Base-by-base conservation (phyloP, 1,284 basidiomycete genomes). In the Malassezia sp. region DNA sequence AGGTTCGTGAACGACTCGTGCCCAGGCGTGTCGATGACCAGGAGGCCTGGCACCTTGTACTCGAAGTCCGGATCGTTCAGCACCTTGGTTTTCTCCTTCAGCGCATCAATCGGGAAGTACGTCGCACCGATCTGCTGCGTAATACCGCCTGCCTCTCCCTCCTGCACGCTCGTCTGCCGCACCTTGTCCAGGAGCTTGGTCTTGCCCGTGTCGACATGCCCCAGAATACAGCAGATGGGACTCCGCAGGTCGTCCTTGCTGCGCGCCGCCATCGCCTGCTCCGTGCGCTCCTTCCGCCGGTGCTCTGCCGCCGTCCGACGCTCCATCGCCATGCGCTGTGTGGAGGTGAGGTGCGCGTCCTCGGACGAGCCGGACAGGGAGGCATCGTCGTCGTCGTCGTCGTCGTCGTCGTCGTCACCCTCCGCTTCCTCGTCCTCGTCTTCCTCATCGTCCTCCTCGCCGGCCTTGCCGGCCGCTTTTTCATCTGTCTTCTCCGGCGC, bases 61-160 rank as follows among this genome's bases (percentile, higher is more conserved):
- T 96, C 86, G 73, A 86, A 82, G 27, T 73, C 73, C 49, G 81
- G 80, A 58, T 87, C 82, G 74, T 95, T 91, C 73, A 97, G 75
- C 15, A 93, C 88, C 15, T 76, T 75, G 1, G 91, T 96, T 77
- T 97, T 97, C 45, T 80, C 79, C 73, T 83, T 80, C 71, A 99
- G 93, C 6, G 89, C 88, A n/a, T 90, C 85, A 38, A 84, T 82
- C 37, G 93, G 93, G 81, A 99, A 97, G 77, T 93, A 99, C 0
- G 93, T 99, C n/a, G 93, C 93, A 77, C 93, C 93, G 60, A 99
- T 99, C 71, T 99, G 93, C 73, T 97, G 93, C 0, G 93, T 99
- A 71, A 99, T 99, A 76, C 93, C 93, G 69, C 93, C 93, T 2
- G 93, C 93, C 78, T 99, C 93, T 50, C 93, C 93, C 72, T 95